Base-by-base conservation (phyloP, 768 basidiomycete species). In the Boletus sensibilis region DNA sequence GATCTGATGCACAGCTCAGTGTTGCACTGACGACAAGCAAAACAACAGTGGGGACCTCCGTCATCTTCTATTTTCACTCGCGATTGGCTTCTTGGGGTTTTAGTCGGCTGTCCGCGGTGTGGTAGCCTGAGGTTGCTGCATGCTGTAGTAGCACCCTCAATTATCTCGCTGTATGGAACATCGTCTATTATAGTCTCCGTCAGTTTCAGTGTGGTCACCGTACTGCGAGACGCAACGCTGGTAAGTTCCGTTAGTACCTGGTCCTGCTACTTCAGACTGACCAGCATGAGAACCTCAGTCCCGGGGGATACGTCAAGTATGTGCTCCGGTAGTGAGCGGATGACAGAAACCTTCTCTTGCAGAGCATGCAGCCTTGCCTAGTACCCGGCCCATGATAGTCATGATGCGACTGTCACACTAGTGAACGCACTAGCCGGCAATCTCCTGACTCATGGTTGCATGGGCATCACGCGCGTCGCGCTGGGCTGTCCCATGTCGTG, bases 91-190 rank as follows among this genome's bases (percentile, higher is more conserved):
- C 61, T 57, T 60, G 62, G 57, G 63, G 47, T 33, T 50, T 56
- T 60, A 23, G 50, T 58, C 63, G 63, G 63, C 52, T 53, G 39
- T 68, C 67, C 68, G 67, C 60, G 68, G 68, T 54, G 42, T 42
- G 38, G 41, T 51, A 20, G n/a, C n/a, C n/a, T n/a, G n/a, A n/a
- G 23, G 56, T 20, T 52, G 31, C 21, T 57, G 56, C 44, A 33
- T 50, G 38, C 31, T 35, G 16, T 31, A 37, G 27, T 23, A 29
- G 43, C 34, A n/a, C 34, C 31, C 42, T 44, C 55, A 18, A 45
- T 47, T 27, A 40, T 43, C 48, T 55, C 39, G 45, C 35, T n/a
- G 20, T 53, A 42, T 52, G 57, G 53, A 58, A 65, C 55, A 31
- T 57, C 47, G 29, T 53, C 18, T 44, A 42, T 61, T 23, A 43